Percentiles rank a stretch among this genome's conserved stretches.
These are phyloP conservation scores for Citrus medica DNA, from an alignment of 345 rosid genomes.

Conservation along the genomic window DNA sequence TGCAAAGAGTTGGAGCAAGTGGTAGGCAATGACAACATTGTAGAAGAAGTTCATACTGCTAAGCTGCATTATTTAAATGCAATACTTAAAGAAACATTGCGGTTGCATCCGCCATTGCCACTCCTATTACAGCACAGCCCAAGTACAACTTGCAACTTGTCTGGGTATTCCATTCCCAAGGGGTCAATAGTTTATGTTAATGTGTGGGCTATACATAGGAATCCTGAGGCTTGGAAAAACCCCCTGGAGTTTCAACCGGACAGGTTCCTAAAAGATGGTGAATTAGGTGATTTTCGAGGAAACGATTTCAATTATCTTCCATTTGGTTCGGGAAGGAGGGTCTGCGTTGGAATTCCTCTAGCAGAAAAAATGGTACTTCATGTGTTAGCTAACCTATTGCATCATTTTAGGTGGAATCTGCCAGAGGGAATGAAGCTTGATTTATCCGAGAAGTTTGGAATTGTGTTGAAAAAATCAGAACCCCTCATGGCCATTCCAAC, in stretches of 20 bases:
- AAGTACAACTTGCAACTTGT: not conserved
- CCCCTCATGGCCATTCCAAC: constrained; percentile 8
- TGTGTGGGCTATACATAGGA: constrained; percentile 11
- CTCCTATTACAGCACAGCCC: constrained; percentile 5
- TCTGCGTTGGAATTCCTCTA: constrained; percentile 17
- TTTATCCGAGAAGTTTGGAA: constrained; percentile 11
- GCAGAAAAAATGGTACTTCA: constrained; percentile 3
- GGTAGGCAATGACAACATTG: constrained; percentile 13
- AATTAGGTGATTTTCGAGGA: not conserved
- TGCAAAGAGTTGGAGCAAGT: constrained; percentile 6
- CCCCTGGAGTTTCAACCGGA: constrained; percentile 16
- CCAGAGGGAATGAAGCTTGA: not conserved
- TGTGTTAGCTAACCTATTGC: constrained; percentile 8
- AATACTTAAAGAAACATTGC: constrained; percentile 2
- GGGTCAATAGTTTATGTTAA: constrained; percentile 9
- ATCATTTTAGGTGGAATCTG: constrained; percentile 14
- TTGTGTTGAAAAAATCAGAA: not conserved
- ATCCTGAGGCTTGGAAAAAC: constrained; percentile 6
- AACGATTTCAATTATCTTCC: not conserved
- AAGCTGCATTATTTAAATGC: constrained; percentile 9
- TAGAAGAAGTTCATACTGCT: constrained; percentile 11
- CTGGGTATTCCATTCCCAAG: constrained; percentile 11
- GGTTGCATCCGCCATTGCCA: constrained; percentile 14
- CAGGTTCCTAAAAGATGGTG: constrained; percentile 4
- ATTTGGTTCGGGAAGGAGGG: constrained; percentile 20